Conservation (phyloP, 2,329 filamentous ascomycete species). For the Phoma sp. region DNA sequence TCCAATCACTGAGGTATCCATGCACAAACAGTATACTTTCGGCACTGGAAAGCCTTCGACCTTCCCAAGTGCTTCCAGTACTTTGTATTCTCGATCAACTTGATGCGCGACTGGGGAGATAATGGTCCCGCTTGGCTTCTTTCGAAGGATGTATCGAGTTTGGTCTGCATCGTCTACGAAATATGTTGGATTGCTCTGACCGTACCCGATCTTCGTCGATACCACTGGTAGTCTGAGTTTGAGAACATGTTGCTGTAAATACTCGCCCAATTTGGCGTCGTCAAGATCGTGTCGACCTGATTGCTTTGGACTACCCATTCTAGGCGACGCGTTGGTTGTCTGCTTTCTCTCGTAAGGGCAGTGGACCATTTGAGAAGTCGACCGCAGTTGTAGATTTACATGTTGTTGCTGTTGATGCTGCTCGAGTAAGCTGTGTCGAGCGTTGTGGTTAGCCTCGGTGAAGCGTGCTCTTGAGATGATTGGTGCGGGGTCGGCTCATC, state of each 20-base stretch:
- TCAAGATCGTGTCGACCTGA: conserved; percentile 38
- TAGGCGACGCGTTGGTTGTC: background rate
- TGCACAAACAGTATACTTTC: conserved; percentile 80
- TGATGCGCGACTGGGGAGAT: conserved; percentile 92
- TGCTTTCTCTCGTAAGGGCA: background rate
- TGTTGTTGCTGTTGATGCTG: background rate
- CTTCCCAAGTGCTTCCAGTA: conserved; percentile 77
- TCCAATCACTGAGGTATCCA: conserved; percentile 77
- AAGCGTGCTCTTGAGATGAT: conserved; percentile 1
- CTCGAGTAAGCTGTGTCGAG: conserved; percentile 19
- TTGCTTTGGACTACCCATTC: conserved; percentile 17
- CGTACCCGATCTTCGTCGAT: conserved; percentile 81
- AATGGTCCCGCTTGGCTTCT: conserved; percentile 91
- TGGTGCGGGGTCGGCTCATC: conserved; percentile 16
- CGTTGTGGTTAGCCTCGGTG: conserved; percentile 17
- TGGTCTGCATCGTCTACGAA: conserved; percentile 73
- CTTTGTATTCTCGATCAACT: conserved; percentile 91
- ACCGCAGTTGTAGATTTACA: background rate
- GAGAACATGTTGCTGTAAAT: conserved; percentile 36
- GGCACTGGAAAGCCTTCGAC: conserved; percentile 85
- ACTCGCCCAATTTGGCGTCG: conserved; percentile 36
- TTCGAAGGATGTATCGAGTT: conserved; percentile 81
- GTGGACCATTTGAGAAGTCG: background rate
- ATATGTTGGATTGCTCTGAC: conserved; percentile 96
- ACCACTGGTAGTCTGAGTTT: conserved; percentile 32